Evolutionary conservation across 768 basidiomycete species (phyloP).

Genomic region (Phlebiopsis flavidoalba): DNA sequence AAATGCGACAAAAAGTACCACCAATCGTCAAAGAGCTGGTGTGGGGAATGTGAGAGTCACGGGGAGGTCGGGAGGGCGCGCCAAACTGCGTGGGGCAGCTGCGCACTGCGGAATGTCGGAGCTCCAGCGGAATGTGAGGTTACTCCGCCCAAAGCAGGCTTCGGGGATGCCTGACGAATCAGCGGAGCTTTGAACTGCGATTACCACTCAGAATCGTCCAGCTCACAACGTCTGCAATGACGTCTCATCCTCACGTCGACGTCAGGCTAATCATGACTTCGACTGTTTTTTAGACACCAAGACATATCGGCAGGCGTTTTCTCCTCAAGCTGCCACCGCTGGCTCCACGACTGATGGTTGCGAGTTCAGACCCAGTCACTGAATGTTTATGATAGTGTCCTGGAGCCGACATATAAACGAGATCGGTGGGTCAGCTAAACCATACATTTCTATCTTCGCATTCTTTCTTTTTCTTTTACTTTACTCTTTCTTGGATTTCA

Average conservation of each 20-base stretch:
- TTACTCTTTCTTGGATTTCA: neutral
- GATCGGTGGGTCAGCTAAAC: too few species aligned
- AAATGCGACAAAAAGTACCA: neutral
- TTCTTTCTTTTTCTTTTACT: too few species aligned
- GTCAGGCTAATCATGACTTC: neutral
- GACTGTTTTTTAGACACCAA: neutral
- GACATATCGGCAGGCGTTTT: too few species aligned
- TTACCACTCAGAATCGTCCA: neutral
- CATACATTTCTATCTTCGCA: too few species aligned
- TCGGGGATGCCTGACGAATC: neutral
- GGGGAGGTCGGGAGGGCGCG: neutral
- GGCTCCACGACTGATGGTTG: too few species aligned
- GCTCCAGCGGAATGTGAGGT: neutral
- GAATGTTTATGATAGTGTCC: too few species aligned
- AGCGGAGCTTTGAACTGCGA: neutral
- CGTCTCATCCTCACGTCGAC: neutral
- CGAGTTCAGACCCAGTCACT: too few species aligned
- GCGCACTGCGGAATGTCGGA: neutral
- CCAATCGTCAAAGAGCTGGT: neutral
- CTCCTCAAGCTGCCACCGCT: too few species aligned
- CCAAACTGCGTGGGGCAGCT: neutral
- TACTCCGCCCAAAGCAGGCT: neutral
- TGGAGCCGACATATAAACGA: too few species aligned
- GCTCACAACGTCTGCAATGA: neutral
- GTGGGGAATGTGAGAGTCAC: neutral